Percentiles rank a stretch among this genome's conserved stretches.
phyloP scores from a whole-genome alignment of 148 eudicot genomes.

The Drosera capensis region DNA sequence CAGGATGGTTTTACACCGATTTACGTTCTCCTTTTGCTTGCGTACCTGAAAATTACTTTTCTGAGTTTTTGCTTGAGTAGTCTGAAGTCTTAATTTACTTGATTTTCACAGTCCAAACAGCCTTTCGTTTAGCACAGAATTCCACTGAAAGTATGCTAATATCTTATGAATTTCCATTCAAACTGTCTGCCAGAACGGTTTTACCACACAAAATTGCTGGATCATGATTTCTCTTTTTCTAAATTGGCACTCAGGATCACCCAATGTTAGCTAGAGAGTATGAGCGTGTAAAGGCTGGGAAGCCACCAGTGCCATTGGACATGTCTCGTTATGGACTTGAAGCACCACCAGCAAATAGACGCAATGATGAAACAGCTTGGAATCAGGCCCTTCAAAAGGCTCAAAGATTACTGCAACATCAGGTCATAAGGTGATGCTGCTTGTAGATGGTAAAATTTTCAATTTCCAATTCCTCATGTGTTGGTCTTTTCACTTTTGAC shows the following conservation, averaged over 20 bases:
- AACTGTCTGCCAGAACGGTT: too few relatives aligned
- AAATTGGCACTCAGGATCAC: conserved; percentile 78
- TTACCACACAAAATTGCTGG: too few relatives aligned
- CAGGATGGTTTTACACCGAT: too few relatives aligned
- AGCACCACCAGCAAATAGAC: conserved; percentile 51
- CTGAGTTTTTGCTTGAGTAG: too few relatives aligned
- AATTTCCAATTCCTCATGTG: not conserved
- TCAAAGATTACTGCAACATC: conserved; percentile 79
- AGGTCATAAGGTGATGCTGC: conserved; percentile 59
- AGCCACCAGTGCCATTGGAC: conserved; percentile 76
- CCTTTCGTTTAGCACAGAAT: too few relatives aligned
- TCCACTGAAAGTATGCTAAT: too few relatives aligned
- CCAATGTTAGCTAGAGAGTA: conserved; percentile 97
- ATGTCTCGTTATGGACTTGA: conserved; percentile 76
- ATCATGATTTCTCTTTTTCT: too few relatives aligned
- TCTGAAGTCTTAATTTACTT: too few relatives aligned
- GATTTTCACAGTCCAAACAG: too few relatives aligned
- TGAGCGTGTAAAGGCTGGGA: conserved; percentile 85
- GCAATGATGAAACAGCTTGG: conserved; percentile 92
- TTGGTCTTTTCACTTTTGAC: not conserved
- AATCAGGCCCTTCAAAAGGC: conserved; percentile 74
- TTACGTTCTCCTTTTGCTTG: too few relatives aligned
- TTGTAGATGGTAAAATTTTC: conserved; percentile 1
- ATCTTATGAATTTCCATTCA: too few relatives aligned
- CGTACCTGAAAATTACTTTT: too few relatives aligned